Evolutionary conservation across 2,329 filamentous ascomycete species (phyloP), one percentile per base, ranked within the genome.

Genomic region (Biscogniauxia mediterranea): DNA sequence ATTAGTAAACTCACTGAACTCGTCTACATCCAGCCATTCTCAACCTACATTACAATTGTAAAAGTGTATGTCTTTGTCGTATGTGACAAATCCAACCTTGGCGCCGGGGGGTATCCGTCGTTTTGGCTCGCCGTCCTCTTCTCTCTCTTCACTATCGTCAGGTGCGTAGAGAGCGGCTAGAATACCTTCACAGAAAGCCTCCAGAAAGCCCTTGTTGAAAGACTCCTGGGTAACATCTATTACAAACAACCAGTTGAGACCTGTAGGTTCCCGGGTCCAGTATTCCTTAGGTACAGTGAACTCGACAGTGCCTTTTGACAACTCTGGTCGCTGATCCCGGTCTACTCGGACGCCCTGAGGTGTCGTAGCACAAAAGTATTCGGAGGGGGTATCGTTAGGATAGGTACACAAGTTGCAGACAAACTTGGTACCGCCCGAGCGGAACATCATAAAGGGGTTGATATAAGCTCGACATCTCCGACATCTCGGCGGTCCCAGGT

Each of bases 391-490:
- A 72, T 99, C 95, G 74, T 98, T 99, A 55, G 95, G 93, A 75
- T 98, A 96, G 21, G 91, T 95, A 79, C 95, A 99, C 78, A 99
- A 91, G 73, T 99, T 99, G 80, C 95, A 99, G 57, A 97, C 92
- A 74, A 97, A 96, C 75, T 96, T 97, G 79, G 94, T 97, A 60
- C 95, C 95, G 46, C 94, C 94, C 17, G 90, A 89, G 61, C 90
- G 86, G 83, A 99, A 99, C 73, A 93, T 91, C 95, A 99, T 98
- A 75, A 99, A 99, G 1, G 95, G 95, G 73, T 99, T 99, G 79
- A 99, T 96, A 78, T 99, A 99, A 15, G 94, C 90, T 73, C 95
- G 86, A 80, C 95, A 99, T 78, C 95, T 85, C 70, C 92, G 87
- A 77, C 95, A 99, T 75, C 95, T 86, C 21, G 95, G 95, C 50